Conservation (phyloP, 768 basidiomycete genomes). For the Leccinum boreale region DNA sequence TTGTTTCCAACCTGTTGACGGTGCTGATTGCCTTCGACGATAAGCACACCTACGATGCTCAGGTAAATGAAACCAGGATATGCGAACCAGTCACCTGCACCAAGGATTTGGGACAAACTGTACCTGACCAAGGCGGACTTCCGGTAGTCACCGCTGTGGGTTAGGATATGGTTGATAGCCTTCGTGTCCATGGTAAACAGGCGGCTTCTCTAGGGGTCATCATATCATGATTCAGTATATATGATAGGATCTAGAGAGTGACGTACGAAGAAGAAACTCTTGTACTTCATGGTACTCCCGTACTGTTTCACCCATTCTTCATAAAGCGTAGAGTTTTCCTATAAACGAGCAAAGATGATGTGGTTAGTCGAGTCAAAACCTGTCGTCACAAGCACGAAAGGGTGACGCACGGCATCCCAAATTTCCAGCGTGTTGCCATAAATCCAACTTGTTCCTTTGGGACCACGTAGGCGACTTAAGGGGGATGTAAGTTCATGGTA, state of each 20-base stretch:
- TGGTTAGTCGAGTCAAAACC: background rate
- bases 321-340: conserved; percentile 6
- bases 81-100: background rate
- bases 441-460: conserved; percentile 42
- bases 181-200: conserved; percentile 1
- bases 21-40: conserved; percentile 25
- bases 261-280: conserved; percentile 10
- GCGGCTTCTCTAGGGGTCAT: background rate
- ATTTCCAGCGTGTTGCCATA: conserved; percentile 51
- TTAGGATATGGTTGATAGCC: conserved; percentile 5
- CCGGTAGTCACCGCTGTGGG: conserved; percentile 1
- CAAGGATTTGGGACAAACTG: background rate
- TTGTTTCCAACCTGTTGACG: conserved; percentile 31
- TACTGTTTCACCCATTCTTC: conserved; percentile 17
- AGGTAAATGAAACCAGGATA: no score
- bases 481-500: conserved; percentile 39
- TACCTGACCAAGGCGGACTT: conserved; percentile 1
- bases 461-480: conserved; percentile 43
- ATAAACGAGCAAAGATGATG: background rate
- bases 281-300: conserved; percentile 11
- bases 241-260: no score
- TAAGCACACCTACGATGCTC: background rate
- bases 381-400: background rate
- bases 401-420: conserved; percentile 33
- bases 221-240: background rate